Conservation (phyloP, 2,329 filamentous ascomycete genomes). For the Anthostomella pinea region DNA sequence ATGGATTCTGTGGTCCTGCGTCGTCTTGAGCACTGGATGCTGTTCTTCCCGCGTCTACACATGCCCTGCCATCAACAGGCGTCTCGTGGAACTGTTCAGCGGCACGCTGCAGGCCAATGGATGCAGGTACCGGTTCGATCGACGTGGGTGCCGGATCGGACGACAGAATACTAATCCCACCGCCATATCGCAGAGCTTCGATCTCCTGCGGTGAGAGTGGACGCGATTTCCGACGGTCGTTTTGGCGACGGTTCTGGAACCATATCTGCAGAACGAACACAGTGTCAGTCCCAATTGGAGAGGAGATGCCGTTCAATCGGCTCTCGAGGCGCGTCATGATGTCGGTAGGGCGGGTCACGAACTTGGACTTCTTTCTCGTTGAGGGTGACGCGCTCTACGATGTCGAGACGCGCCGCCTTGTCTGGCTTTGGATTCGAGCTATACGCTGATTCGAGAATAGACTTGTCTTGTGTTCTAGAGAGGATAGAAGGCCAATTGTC, state of each 20-base stretch:
- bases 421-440: slow-evolving; percentile 84
- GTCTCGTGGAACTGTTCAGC: slow-evolving; percentile 14
- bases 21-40: slow-evolving; percentile 20
- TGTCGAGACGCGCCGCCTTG: slow-evolving; percentile 79
- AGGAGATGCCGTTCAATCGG: slow-evolving; percentile 3
- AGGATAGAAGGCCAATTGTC: slow-evolving; percentile 16
- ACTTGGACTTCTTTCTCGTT: slow-evolving; percentile 98
- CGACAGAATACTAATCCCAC: slow-evolving; percentile 48
- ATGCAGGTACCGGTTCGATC: slow-evolving; percentile 32
- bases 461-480: slow-evolving; percentile 79
- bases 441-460: slow-evolving; percentile 83
- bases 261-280: slow-evolving; percentile 68
- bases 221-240: slow-evolving; percentile 83
- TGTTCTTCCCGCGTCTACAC: slow-evolving; percentile 15
- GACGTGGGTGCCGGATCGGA: slow-evolving; percentile 38
- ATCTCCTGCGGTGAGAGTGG: slow-evolving; percentile 78
- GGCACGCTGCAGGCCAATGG: slow-evolving; percentile 17
- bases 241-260: slow-evolving; percentile 95
- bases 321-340: slow-evolving; percentile 1
- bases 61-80: slow-evolving; percentile 14
- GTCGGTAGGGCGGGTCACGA: slow-evolving; percentile 35
- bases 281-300: slow-evolving; percentile 20
- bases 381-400: slow-evolving; percentile 80
- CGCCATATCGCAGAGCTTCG: slow-evolving; percentile 55
- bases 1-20: slow-evolving; percentile 17